Evolutionary conservation across 192 early-diverging fungal species (phyloP).

Genomic region (Podila epicladia): DNA sequence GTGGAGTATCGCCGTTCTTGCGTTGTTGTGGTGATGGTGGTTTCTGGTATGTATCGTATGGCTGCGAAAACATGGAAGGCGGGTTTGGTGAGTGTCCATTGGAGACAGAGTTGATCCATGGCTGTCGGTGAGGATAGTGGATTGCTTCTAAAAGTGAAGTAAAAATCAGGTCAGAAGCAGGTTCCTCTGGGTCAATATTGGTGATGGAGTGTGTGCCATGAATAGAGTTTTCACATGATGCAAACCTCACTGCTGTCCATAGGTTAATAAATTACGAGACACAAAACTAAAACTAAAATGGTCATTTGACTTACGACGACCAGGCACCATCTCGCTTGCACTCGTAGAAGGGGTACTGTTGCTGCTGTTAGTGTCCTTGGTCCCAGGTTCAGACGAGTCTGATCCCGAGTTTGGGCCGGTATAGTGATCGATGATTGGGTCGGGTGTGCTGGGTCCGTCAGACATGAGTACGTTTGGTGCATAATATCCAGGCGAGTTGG

Average conservation of each 20-base stretch:
- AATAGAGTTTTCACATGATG: conserved; percentile 46
- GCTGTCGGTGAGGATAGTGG: conserved; percentile 50
- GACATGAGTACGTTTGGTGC: conserved; percentile 33
- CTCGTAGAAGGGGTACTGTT: neutral
- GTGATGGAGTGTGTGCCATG: too few species aligned
- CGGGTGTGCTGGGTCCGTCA: conserved; percentile 46
- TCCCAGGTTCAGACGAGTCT: neutral
- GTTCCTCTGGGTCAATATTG: too few species aligned
- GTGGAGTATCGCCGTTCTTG: neutral
- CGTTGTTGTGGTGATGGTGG: conserved; percentile 13
- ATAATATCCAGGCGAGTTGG: conserved; percentile 30
- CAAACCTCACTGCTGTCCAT: neutral
- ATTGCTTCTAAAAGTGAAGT: conserved; percentile 31
- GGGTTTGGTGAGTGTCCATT: conserved; percentile 33
- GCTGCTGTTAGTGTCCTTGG: neutral
- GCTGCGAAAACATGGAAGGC: conserved; percentile 49
- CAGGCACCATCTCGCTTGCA: conserved; percentile 14
- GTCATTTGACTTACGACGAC: conserved; percentile 29
- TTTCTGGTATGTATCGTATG: conserved; percentile 45
- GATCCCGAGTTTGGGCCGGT: conserved; percentile 13
- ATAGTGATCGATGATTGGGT: conserved; percentile 44
- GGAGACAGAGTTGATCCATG: conserved; percentile 40
- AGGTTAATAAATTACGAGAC: too few species aligned
- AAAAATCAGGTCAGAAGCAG: neutral
- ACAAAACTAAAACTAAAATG: too few species aligned